Percentiles rank a stretch among this genome's conserved stretches.
Conservation (phyloP, 2,329 filamentous ascomycete species). For the Pseudocercospora pini-densiflorae region DNA sequence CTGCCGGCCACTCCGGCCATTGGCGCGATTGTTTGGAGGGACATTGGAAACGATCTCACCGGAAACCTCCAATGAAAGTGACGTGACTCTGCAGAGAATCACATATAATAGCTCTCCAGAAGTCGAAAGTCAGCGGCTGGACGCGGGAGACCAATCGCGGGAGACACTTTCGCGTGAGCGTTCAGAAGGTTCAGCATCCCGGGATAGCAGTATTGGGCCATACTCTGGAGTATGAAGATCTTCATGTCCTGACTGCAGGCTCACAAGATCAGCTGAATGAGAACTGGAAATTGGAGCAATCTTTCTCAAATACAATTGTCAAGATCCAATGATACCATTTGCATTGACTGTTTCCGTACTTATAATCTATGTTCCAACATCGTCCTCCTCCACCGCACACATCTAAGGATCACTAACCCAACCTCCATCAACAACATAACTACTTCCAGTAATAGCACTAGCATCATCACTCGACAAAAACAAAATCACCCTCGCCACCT, state of each 20-base stretch:
- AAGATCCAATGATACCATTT: not conserved
- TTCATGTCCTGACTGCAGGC: not conserved
- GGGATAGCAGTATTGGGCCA: not conserved
- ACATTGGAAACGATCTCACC: too few relatives aligned
- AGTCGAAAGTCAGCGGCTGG: not conserved
- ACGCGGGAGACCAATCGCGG: not conserved
- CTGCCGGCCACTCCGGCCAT: too few relatives aligned
- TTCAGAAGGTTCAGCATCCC: not conserved
- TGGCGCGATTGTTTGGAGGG: too few relatives aligned
- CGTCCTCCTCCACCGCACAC: too few relatives aligned
- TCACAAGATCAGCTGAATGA: not conserved
- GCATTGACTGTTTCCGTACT: not conserved
- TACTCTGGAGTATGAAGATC: not conserved
- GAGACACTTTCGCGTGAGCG: not conserved
- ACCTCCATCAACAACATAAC: slow-evolving; percentile 40
- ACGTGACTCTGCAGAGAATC: not conserved
- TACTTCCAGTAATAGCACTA: slow-evolving; percentile 38
- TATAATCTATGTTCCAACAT: too few relatives aligned
- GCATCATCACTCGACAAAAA: slow-evolving; percentile 40
- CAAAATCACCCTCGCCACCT: slow-evolving; percentile 37
- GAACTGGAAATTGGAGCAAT: too few relatives aligned
- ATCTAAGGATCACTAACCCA: slow-evolving; percentile 34
- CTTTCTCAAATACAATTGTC: too few relatives aligned
- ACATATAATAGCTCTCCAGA: not conserved
- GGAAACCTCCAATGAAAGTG: too few relatives aligned